phyloP scores from a whole-genome alignment of 805 yeast species.

The Starmerella tilneyi region DNA sequence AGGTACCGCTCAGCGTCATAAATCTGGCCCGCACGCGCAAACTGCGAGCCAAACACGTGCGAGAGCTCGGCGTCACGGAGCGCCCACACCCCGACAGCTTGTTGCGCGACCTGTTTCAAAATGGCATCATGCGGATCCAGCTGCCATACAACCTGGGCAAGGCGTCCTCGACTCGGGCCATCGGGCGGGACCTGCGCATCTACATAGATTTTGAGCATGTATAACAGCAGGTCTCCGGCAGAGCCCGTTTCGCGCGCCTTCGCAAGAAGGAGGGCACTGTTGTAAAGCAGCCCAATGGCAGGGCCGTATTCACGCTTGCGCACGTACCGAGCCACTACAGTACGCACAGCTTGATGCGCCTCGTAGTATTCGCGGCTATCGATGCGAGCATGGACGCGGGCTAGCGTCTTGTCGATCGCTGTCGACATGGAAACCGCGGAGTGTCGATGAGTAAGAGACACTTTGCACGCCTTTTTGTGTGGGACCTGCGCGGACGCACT shows the following conservation, averaged over 20 bases:
- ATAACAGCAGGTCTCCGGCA: slow-evolving; percentile 64
- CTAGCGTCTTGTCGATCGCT: slow-evolving; percentile 24
- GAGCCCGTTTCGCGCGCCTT: slow-evolving; percentile 67
- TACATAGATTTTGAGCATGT: slow-evolving; percentile 60
- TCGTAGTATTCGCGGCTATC: slow-evolving; percentile 74
- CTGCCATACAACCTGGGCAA: slow-evolving; percentile 36
- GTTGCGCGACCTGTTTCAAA: slow-evolving; percentile 55
- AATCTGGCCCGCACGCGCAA: slow-evolving; percentile 39
- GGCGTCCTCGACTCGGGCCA: slow-evolving; percentile 38
- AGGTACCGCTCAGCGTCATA: slow-evolving; percentile 67
- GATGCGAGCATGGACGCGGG: slow-evolving; percentile 36
- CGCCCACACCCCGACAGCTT: slow-evolving; percentile 51
- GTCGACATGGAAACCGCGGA: slow-evolving; percentile 1
- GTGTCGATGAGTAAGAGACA: background rate
- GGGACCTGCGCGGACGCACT: background rate
- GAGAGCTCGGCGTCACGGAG: slow-evolving; percentile 59
- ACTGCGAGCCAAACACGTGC: slow-evolving; percentile 59
- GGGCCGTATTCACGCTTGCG: slow-evolving; percentile 54
- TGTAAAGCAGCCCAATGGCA: slow-evolving; percentile 63
- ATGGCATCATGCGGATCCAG: slow-evolving; percentile 49
- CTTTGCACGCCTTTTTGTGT: background rate
- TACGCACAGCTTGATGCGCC: slow-evolving; percentile 89
- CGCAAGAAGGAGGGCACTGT: slow-evolving; percentile 59
- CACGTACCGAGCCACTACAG: slow-evolving; percentile 77
- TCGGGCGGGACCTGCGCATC: slow-evolving; percentile 39